A percentile compares a stretch with the other conserved stretches of the same genome.
phyloP scores from a whole-genome alignment of 805 yeast genomes.

The Ogataea glucozyma region DNA sequence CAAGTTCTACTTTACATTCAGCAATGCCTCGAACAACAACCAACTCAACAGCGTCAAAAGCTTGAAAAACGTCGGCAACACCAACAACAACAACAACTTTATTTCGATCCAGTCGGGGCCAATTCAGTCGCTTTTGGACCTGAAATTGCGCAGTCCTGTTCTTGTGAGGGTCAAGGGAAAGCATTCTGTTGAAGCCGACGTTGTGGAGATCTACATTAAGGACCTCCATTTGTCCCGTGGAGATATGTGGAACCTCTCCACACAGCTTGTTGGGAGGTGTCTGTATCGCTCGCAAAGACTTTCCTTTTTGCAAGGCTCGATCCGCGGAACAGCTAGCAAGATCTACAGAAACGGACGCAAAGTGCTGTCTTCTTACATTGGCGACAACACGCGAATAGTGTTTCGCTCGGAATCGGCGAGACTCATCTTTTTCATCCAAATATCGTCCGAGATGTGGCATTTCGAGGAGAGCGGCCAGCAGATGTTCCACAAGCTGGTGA shows the following conservation, averaged over 20 bases:
- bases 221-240: constrained; percentile 84
- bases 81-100: constrained; percentile 29
- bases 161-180: constrained; percentile 50
- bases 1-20: constrained; percentile 47
- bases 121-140: constrained; percentile 57
- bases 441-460: constrained; percentile 96
- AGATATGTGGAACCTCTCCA: constrained; percentile 86
- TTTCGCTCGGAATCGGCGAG: constrained; percentile 92
- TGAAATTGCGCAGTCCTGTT: constrained; percentile 69
- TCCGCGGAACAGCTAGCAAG: constrained; percentile 64
- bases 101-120: constrained; percentile 63
- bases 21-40: constrained; percentile 21
- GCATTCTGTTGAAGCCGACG: constrained; percentile 66
- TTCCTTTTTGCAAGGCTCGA: constrained; percentile 55
- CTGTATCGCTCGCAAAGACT: constrained; percentile 66
- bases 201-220: constrained; percentile 76
- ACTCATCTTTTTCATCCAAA: constrained; percentile 78
- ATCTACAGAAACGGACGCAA: constrained; percentile 69
- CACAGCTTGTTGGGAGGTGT: constrained; percentile 60
- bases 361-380: constrained; percentile 73
- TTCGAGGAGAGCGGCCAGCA: constrained; percentile 96
- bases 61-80: constrained; percentile 26
- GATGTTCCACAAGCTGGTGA: constrained; percentile 87
- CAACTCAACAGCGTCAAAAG: constrained; percentile 13
- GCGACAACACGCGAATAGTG: constrained; percentile 72